Percentiles rank a stretch among this genome's conserved stretches.
phyloP scores from a whole-genome alignment of 1,139 yeast genomes.

The Yamadazyma dendronema region DNA sequence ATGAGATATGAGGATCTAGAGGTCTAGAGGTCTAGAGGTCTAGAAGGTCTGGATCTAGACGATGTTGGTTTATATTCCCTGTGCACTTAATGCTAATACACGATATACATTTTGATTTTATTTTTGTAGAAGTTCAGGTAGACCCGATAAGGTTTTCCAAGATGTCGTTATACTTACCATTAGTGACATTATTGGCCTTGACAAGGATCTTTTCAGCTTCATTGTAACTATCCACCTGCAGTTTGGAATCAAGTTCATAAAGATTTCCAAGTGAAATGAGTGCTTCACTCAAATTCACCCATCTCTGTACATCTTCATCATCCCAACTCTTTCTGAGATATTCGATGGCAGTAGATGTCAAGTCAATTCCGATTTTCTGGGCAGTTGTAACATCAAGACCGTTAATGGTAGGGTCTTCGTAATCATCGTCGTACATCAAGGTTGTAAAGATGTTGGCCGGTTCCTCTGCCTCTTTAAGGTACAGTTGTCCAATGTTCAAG shows the following conservation, averaged over 20 bases:
- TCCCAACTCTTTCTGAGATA: constrained; percentile 60
- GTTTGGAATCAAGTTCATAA: constrained; percentile 58
- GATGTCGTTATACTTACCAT: constrained; percentile 66
- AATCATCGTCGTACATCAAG: constrained; percentile 55
- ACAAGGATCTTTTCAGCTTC: constrained; percentile 64
- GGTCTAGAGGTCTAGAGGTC: too few species aligned
- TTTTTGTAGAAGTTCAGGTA: too few species aligned
- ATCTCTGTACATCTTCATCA: constrained; percentile 72
- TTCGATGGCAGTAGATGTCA: constrained; percentile 55
- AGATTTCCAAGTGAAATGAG: constrained; percentile 76
- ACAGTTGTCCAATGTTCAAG: constrained; percentile 58
- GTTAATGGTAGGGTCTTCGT: constrained; percentile 33
- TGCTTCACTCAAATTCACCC: constrained; percentile 86
- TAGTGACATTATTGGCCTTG: constrained; percentile 72
- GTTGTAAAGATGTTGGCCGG: constrained; percentile 57
- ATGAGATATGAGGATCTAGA: not conserved
- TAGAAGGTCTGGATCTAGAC: too few species aligned
- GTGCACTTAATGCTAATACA: not conserved
- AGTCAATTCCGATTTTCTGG: constrained; percentile 47
- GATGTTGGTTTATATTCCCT: too few species aligned
- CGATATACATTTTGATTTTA: too few species aligned
- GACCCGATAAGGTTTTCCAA: constrained; percentile 40
- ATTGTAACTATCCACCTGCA: constrained; percentile 62
- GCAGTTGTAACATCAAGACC: constrained; percentile 44
- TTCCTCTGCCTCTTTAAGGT: constrained; percentile 60